Percentiles rank a stretch among this genome's conserved stretches.
Conservation (phyloP, 257 asterid genomes). For the Ligustrum vulgare region DNA sequence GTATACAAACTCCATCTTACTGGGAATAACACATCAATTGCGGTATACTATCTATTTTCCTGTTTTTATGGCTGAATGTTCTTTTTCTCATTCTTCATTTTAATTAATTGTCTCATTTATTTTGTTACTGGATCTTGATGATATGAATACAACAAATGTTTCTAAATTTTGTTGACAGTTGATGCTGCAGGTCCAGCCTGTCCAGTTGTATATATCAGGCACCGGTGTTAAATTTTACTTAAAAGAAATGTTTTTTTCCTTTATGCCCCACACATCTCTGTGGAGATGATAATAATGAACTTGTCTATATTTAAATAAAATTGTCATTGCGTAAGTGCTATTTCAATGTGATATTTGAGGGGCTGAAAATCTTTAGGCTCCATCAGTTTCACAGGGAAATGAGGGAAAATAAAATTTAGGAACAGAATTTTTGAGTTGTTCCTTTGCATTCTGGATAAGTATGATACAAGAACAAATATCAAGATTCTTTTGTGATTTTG, state of each 20-base stretch:
- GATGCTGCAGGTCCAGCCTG: not conserved
- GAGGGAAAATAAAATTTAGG: not conserved
- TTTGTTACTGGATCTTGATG: conserved; percentile 5
- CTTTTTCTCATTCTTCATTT: not conserved
- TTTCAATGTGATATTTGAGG: not conserved
- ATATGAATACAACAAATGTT: conserved; percentile 9
- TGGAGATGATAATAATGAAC: not conserved
- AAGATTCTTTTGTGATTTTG: not conserved
- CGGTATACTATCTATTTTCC: conserved; percentile 50
- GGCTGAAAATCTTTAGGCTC: not conserved
- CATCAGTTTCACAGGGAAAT: not conserved
- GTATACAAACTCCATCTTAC: conserved; percentile 89
- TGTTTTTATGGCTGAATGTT: not conserved
- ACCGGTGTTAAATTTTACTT: not conserved
- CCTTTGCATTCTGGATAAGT: not conserved
- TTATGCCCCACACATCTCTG: not conserved
- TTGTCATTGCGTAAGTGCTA: no score
- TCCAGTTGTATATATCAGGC: not conserved
- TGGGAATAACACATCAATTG: conserved; percentile 73
- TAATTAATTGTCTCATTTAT: not conserved
- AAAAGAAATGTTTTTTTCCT: not conserved
- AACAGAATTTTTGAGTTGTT: not conserved
- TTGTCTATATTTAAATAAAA: no score
- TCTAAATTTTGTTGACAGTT: conserved; percentile 5
- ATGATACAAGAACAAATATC: not conserved